phyloP scores from a whole-genome alignment of 805 yeast species.

The Metschnikowia baotianmanensis region DNA sequence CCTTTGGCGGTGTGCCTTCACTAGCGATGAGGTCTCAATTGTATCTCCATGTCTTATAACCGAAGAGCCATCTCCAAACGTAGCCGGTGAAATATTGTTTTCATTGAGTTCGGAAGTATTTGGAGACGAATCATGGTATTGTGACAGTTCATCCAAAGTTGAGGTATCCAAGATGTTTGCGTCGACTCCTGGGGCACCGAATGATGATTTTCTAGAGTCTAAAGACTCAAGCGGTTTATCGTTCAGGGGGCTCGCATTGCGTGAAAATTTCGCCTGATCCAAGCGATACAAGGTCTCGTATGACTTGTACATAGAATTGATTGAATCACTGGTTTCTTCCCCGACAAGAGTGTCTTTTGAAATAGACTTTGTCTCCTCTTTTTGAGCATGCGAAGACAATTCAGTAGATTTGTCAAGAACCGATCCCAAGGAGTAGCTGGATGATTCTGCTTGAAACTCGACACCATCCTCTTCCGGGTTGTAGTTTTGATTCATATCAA shows the following conservation, averaged over 20 bases:
- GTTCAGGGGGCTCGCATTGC: not conserved
- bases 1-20: slow-evolving; percentile 11
- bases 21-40: slow-evolving; percentile 2
- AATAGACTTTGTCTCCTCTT: not conserved
- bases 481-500: slow-evolving; percentile 8
- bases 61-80: slow-evolving; percentile 7
- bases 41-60: slow-evolving; percentile 8
- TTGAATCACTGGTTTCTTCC: slow-evolving; percentile 17
- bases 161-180: slow-evolving; percentile 25
- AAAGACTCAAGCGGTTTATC: not conserved
- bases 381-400: not conserved
- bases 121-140: slow-evolving; percentile 8
- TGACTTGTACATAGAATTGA: slow-evolving; percentile 26
- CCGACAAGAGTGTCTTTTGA: slow-evolving; percentile 30
- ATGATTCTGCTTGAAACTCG: not conserved
- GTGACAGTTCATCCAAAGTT: slow-evolving; percentile 20
- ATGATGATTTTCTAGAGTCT: slow-evolving; percentile 10
- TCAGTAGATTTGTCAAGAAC: not conserved
- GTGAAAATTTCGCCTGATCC: slow-evolving; percentile 2
- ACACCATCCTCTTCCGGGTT: slow-evolving; percentile 1
- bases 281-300: slow-evolving; percentile 21
- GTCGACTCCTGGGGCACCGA: slow-evolving; percentile 10
- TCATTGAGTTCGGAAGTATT: slow-evolving; percentile 1
- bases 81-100: slow-evolving; percentile 3
- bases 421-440: not conserved